Base-by-base conservation (phyloP, 345 rosid genomes). In the Linum tenue region DNA sequence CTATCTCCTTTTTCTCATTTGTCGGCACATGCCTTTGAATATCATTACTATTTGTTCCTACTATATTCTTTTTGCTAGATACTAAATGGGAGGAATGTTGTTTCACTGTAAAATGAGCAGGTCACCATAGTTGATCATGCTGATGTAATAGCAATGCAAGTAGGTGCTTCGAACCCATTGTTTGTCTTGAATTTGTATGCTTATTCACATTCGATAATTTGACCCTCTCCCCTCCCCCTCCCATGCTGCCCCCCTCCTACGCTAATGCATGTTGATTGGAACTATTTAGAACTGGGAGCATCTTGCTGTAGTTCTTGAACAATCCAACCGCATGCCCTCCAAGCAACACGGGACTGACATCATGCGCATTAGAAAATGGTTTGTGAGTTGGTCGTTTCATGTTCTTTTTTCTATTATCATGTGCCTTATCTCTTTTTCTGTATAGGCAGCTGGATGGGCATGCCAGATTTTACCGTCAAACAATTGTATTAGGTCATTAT, bases 91-190 rank as follows among this genome's bases (percentile, higher is more conserved):
- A 55, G 39, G 43, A 40, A 16, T 43, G 35, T 15, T 63, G 60
- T 55, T 64, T 70, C 44, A 16, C 61, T 70, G 63, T 22, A 22
- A 51, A 60, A 37, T 55, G 63, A 68, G 60, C 87, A 92, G 98
- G 87, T 92, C 73, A 84, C 88, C 76, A 75, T 92, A 67, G 79
- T 92, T 70, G 98, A 92, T 77, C 95, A 92, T 74, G 92, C 97
- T 14, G 98, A 92, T 76, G 84, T 92, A 60, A 90, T 92, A 73
- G 78, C 91, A 58, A 80, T 87, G 94, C 97, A 92, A 97, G 98
- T 90, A 74, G 55, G 66, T 63, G 31, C 31, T 22, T 67, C 62
- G 57, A 60, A 71, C 58, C 3, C 61, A 55, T 59, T 80, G 68
- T 64, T 64, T 58, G 35, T 70, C 37, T 60, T 57, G 15, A 17